Evolutionary conservation across 148 eudicot genomes (phyloP), one percentile per base, ranked within the genome.

Genomic region (Vaccinium corymbosum): DNA sequence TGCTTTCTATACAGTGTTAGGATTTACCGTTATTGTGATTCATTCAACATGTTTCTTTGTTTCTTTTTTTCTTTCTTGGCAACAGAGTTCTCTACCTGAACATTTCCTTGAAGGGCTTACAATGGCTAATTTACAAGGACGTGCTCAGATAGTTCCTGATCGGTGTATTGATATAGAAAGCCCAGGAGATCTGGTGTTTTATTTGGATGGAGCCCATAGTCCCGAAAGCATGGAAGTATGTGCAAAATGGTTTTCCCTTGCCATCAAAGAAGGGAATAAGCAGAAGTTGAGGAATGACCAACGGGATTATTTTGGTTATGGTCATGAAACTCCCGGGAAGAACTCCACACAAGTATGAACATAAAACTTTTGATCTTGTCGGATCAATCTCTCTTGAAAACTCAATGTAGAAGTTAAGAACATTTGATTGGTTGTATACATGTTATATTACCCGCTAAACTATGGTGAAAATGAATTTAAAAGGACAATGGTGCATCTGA

Each of bases 201-300:
- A 95, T 90, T 82, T 97, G 86, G 99, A 97, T 84, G 98, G 99
- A 68, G 99, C 99, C 78, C 99, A 97, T 82, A 97, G 98, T 89
- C 99, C 99, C 82, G 99, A 97, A 91, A 97, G 99, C 91, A 95
- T 97, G 99, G 99, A 94, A 83, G 99, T 93, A 62, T 97, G 99
- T 85, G 99, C 93, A 76, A 91, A 86, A 85, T 97, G 99, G 98
- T 97, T 97, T 92, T 91, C 90, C 46, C 89, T 62, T 80, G 91
- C 93, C 83, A 88, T 88, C 66, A 88, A 87, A 87, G 89, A 90
- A 85, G 92, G 89, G 83, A 84, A 89, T 62, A 84, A 78, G 85
- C 85, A 56, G 50, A 66, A 81, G 29, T 84, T 80, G 38, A 76
- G 76, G 80, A 85, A 79, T 81, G 87, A 78, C 59, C 79, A 80